phyloP scores from a whole-genome alignment of 2,329 filamentous ascomycete species.

The Xylariaceae sp. region DNA sequence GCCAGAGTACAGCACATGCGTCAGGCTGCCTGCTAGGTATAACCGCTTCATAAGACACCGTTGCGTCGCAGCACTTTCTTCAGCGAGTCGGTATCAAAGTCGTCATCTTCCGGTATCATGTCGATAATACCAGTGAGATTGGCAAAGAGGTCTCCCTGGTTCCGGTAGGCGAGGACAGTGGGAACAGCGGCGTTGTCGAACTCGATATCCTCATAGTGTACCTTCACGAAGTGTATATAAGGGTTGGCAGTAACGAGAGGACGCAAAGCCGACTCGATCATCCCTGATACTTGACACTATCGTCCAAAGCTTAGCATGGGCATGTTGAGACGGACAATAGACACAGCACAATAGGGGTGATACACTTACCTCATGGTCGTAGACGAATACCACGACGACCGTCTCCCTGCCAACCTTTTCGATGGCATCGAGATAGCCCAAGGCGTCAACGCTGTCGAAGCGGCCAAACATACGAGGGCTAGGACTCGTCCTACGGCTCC shows the following conservation, averaged over 20 bases:
- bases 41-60: slow-evolving; percentile 52
- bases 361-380: slow-evolving; percentile 77
- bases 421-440: slow-evolving; percentile 94
- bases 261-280: slow-evolving; percentile 79
- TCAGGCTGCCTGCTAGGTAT: background rate
- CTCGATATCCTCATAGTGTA: slow-evolving; percentile 90
- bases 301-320: slow-evolving; percentile 32
- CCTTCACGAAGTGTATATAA: slow-evolving; percentile 84
- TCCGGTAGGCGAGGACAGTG: slow-evolving; percentile 86
- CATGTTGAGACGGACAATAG: slow-evolving; percentile 10
- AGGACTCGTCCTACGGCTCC: slow-evolving; percentile 74
- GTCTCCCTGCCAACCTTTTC: slow-evolving; percentile 86
- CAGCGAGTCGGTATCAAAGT: slow-evolving; percentile 62
- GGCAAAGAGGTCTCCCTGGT: slow-evolving; percentile 86
- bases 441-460: slow-evolving; percentile 83
- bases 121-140: slow-evolving; percentile 87
- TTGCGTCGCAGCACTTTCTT: slow-evolving; percentile 60
- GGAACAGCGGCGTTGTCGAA: slow-evolving; percentile 90
- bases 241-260: slow-evolving; percentile 76
- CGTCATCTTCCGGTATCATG: slow-evolving; percentile 76
- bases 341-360: no score
- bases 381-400: slow-evolving; percentile 91
- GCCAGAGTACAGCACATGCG: background rate
- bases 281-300: slow-evolving; percentile 78
- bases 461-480: slow-evolving; percentile 79